These are phyloP conservation scores for Nothopassalora personata DNA, from an alignment of 2,329 filamentous ascomycete species.

Conservation along the genomic window DNA sequence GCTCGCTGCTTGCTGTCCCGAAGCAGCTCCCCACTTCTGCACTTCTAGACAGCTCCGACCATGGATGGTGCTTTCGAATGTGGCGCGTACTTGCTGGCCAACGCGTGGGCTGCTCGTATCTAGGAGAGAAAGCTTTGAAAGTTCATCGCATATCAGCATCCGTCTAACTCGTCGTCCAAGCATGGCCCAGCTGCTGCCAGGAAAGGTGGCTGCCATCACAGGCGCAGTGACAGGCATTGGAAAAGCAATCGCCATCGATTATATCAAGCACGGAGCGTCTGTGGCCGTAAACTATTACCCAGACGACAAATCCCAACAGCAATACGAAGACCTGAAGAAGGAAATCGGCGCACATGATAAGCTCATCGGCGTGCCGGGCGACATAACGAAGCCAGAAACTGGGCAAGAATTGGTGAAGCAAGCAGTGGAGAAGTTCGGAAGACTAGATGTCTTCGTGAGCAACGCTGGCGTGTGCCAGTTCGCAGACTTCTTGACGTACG, in stretches of 20 bases:
- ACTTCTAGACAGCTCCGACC: background rate
- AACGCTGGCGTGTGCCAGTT: constrained; percentile 89
- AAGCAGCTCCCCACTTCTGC: constrained; percentile 5
- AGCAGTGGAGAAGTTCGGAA: constrained; percentile 57
- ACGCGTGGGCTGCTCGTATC: constrained; percentile 1
- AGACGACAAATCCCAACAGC: constrained; percentile 43
- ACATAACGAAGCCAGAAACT: constrained; percentile 70
- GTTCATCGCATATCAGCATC: background rate
- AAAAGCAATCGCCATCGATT: constrained; percentile 75
- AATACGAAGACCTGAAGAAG: constrained; percentile 45
- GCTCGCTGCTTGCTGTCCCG: constrained; percentile 11
- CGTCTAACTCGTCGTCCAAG: background rate
- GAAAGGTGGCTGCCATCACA: constrained; percentile 80
- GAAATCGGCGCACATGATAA: constrained; percentile 35
- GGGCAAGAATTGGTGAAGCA: constrained; percentile 61
- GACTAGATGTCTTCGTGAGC: constrained; percentile 66
- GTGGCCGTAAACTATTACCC: constrained; percentile 78
- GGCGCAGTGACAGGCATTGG: constrained; percentile 84
- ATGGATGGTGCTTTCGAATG: background rate
- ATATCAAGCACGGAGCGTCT: constrained; percentile 68
- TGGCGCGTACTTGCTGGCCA: constrained; percentile 6
- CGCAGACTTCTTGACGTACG: constrained; percentile 70
- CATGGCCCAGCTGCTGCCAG: constrained; percentile 49
- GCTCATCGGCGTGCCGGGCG: constrained; percentile 66
- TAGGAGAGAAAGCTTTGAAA: background rate